Evolutionary conservation across 2,329 filamentous ascomycete species (phyloP).

Genomic region (Pyricularia pennisetigena): DNA sequence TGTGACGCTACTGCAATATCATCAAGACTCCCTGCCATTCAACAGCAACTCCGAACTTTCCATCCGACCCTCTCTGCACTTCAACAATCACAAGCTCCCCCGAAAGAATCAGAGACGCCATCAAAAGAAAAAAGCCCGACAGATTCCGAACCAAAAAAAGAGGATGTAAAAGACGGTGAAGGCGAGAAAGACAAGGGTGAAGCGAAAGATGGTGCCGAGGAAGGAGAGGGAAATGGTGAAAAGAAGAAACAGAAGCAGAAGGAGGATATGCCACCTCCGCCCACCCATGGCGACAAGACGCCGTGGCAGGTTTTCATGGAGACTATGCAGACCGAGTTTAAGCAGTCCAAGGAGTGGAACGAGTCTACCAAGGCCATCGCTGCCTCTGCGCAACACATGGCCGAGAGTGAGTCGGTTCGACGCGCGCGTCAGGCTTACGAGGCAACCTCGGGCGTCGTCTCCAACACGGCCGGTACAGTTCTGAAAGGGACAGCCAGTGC

Average conservation of each 20-base stretch:
- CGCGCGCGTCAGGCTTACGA: conserved; percentile 79
- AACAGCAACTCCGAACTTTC: neutral
- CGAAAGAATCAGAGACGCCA: neutral
- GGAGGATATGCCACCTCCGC: conserved; percentile 57
- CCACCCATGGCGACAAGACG: conserved; percentile 96
- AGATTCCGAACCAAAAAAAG: neutral
- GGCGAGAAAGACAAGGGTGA: neutral
- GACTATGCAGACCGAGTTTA: conserved; percentile 88
- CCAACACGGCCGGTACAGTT: conserved; percentile 67
- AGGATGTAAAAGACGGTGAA: neutral
- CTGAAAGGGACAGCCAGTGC: conserved; percentile 78
- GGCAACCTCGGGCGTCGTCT: conserved; percentile 74
- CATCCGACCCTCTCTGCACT: neutral
- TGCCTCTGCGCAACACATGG: conserved; percentile 80
- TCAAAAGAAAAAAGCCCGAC: neutral
- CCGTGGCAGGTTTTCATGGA: conserved; percentile 99
- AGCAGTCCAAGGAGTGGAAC: conserved; percentile 98
- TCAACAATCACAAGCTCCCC: neutral
- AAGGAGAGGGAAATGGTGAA: conserved; percentile 23
- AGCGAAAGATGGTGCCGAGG: conserved; percentile 12
- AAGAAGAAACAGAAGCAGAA: conserved; percentile 37
- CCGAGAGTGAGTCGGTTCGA: conserved; percentile 84
- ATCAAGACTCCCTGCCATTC: neutral
- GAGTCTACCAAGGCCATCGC: conserved; percentile 94
- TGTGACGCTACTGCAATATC: neutral